Evolutionary conservation across 495 filamentous ascomycete genomes (phyloP).

Genomic region (Achaetomiella virescens): DNA sequence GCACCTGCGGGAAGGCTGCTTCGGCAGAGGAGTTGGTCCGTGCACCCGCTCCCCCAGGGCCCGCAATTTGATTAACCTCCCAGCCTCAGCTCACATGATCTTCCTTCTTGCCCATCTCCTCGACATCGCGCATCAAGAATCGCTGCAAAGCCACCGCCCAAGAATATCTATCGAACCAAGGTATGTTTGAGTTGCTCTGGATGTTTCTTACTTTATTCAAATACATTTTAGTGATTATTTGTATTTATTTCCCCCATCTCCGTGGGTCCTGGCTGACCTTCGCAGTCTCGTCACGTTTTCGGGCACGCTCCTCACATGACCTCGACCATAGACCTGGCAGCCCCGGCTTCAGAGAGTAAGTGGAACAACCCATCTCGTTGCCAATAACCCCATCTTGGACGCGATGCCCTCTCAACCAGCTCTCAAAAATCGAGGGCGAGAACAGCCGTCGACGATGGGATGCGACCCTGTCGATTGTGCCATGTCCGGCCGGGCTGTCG

Average conservation of each 20-base stretch:
- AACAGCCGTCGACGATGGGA: background rate
- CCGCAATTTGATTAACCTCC: constrained; percentile 18
- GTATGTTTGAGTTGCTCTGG: constrained; percentile 16
- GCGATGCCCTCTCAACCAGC: background rate
- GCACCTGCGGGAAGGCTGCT: background rate
- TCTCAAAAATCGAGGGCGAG: too few relatives aligned
- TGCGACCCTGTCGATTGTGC: background rate
- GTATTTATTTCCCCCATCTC: constrained; percentile 1
- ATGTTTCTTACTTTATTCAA: background rate
- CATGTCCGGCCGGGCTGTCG: background rate
- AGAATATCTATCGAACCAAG: constrained; percentile 7
- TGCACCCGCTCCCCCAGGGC: constrained; percentile 14
- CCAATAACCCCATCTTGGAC: background rate
- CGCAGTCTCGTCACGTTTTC: constrained; percentile 32
- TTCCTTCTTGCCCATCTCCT: constrained; percentile 25
- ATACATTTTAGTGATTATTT: constrained; percentile 6
- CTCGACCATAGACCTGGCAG: constrained; percentile 30
- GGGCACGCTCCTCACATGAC: constrained; percentile 37
- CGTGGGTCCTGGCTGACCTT: constrained; percentile 20
- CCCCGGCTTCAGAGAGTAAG: constrained; percentile 24
- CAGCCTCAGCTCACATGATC: constrained; percentile 32
- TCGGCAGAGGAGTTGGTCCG: constrained; percentile 18
- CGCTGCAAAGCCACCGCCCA: constrained; percentile 1
- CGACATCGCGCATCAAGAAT: constrained; percentile 10
- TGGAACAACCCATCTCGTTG: background rate